These are phyloP conservation scores for Ophiostoma australiae DNA, from an alignment of 2,329 filamentous ascomycete genomes.

Conservation along the genomic window DNA sequence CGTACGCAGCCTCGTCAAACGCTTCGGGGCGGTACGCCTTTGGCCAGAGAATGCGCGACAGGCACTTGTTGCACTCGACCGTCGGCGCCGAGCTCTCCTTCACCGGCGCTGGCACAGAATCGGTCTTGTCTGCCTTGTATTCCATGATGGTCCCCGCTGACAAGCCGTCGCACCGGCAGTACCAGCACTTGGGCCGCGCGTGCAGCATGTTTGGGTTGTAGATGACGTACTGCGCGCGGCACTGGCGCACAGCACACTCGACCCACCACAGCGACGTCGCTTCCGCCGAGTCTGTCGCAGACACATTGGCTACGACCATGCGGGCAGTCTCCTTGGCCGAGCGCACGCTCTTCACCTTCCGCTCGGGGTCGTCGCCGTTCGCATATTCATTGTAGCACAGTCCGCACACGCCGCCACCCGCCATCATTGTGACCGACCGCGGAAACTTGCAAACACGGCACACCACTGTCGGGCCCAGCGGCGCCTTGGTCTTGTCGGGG, in stretches of 20 bases:
- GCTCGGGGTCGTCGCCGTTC: background rate
- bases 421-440: slow-evolving; percentile 49
- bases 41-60: slow-evolving; percentile 46
- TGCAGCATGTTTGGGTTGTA: slow-evolving; percentile 41
- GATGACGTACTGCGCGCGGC: slow-evolving; percentile 48
- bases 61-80: slow-evolving; percentile 44
- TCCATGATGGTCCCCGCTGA: background rate
- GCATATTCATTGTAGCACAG: slow-evolving; percentile 35
- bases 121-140: background rate
- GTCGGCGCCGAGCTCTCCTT: slow-evolving; percentile 33
- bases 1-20: slow-evolving; percentile 35
- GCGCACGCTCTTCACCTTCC: background rate
- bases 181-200: slow-evolving; percentile 46
- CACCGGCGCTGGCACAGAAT: background rate
- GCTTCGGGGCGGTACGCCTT: slow-evolving; percentile 38
- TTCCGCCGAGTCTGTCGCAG: slow-evolving; percentile 31
- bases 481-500: slow-evolving; percentile 41
- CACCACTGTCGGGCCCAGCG: slow-evolving; percentile 40
- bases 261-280: slow-evolving; percentile 41
- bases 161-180: slow-evolving; percentile 37
- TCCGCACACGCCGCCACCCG: slow-evolving; percentile 38
- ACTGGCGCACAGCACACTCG: slow-evolving; percentile 42
- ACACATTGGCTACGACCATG: slow-evolving; percentile 32
- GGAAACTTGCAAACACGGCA: slow-evolving; percentile 43
- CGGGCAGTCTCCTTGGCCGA: slow-evolving; percentile 12